Conservation (phyloP, 169 alveolate species). For the Perkinsus olseni region DNA sequence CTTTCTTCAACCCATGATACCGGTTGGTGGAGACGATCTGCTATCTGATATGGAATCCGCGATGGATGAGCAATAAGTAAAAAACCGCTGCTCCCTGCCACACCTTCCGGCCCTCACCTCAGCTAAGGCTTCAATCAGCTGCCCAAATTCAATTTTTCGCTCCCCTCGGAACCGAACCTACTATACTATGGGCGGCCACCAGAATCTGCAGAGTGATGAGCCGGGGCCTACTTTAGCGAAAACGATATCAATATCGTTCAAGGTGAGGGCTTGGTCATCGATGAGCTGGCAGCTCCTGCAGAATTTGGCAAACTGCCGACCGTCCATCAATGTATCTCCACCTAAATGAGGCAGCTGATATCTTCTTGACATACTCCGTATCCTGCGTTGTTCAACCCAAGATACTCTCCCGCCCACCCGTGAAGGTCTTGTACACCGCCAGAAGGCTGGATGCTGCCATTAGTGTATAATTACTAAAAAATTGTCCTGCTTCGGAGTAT, state of each 20-base stretch:
- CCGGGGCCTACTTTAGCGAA: background rate
- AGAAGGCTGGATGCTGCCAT: background rate
- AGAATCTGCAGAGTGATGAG: background rate
- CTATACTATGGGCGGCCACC: too few relatives aligned
- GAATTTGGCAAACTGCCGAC: background rate
- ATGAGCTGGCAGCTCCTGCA: background rate
- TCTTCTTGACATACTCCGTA: background rate
- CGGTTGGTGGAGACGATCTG: background rate
- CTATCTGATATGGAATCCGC: background rate
- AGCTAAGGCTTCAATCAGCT: background rate
- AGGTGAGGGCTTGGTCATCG: background rate
- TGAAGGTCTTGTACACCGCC: background rate
- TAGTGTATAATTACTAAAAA: background rate
- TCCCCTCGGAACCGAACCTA: background rate
- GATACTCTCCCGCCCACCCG: background rate
- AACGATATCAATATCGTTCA: background rate
- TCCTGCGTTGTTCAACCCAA: background rate
- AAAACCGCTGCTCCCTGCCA: background rate
- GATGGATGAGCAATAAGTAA: background rate
- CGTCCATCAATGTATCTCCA: background rate
- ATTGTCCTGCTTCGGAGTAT: background rate
- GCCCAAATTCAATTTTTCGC: background rate
- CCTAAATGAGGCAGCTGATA: background rate
- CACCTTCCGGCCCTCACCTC: background rate
- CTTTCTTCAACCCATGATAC: background rate